Conservation (phyloP, 2,329 filamentous ascomycete species). For the Proliferodiscus dingleyae region DNA sequence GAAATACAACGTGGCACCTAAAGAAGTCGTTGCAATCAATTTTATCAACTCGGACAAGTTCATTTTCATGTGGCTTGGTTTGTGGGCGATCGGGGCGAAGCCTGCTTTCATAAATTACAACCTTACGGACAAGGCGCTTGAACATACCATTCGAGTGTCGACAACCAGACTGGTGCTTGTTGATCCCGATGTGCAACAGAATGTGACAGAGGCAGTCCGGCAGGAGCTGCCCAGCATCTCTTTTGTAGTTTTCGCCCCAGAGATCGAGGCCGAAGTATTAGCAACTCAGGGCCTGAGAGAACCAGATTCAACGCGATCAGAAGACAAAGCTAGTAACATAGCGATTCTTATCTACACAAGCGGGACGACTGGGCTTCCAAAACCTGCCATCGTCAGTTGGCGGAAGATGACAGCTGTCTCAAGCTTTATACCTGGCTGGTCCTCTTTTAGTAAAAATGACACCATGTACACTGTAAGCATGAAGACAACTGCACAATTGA, state of each 20-base stretch:
- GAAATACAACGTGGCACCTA: slow-evolving; percentile 56
- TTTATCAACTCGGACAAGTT: slow-evolving; percentile 79
- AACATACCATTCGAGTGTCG: slow-evolving; percentile 69
- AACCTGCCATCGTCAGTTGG: slow-evolving; percentile 74
- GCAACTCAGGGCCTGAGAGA: slow-evolving; percentile 49
- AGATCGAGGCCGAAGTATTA: slow-evolving; percentile 50
- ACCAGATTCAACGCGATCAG: slow-evolving; percentile 51
- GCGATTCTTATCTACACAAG: slow-evolving; percentile 78
- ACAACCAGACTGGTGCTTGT: slow-evolving; percentile 64
- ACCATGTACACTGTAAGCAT: slow-evolving; percentile 66
- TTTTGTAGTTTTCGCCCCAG: slow-evolving; percentile 57
- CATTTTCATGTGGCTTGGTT: slow-evolving; percentile 65
- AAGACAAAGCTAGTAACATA: slow-evolving; percentile 49
- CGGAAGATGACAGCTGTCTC: slow-evolving; percentile 54
- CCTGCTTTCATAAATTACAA: slow-evolving; percentile 91
- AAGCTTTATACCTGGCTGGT: slow-evolving; percentile 48
- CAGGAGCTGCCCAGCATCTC: slow-evolving; percentile 45
- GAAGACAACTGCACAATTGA: not conserved
- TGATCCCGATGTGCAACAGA: slow-evolving; percentile 54
- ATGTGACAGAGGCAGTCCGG: slow-evolving; percentile 54
- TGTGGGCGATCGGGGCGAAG: slow-evolving; percentile 79
- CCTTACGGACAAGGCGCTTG: slow-evolving; percentile 62
- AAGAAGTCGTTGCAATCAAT: slow-evolving; percentile 75
- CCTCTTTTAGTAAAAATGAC: slow-evolving; percentile 57
- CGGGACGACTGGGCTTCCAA: slow-evolving; percentile 80